Percentiles rank a stretch among this genome's conserved stretches.
phyloP scores from a whole-genome alignment of 1,139 yeast genomes.

The Hyphopichia pseudoburtonii region DNA sequence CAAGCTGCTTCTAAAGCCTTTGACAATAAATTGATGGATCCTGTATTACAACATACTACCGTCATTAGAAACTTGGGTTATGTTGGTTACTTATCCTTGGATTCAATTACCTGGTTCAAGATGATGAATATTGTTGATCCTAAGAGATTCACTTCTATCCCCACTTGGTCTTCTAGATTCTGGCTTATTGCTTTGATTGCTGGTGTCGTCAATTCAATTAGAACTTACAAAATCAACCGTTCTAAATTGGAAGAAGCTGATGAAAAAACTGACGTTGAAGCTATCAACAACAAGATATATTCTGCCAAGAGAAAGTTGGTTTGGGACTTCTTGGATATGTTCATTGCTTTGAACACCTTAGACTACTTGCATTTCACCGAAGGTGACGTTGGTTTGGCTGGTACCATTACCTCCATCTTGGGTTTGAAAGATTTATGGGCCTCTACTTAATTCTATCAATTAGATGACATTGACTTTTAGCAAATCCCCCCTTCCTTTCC shows the following conservation, averaged over 20 bases:
- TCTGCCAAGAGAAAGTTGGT: conserved; percentile 62
- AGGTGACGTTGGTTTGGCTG: conserved; percentile 83
- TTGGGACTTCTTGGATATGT: conserved; percentile 77
- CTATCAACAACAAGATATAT: conserved; percentile 32
- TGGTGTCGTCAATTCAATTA: conserved; percentile 57
- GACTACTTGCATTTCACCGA: conserved; percentile 65
- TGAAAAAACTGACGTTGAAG: conserved; percentile 34
- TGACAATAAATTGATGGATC: conserved; percentile 73
- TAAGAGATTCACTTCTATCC: conserved; percentile 33
- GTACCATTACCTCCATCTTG: conserved; percentile 75
- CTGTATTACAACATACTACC: conserved; percentile 56
- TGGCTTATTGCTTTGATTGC: conserved; percentile 77
- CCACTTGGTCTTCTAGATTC: conserved; percentile 56
- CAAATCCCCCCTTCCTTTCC: background rate
- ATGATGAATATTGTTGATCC: conserved; percentile 43
- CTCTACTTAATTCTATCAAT: conserved; percentile 19
- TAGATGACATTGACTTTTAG: too few species aligned
- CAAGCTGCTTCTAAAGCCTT: conserved; percentile 67
- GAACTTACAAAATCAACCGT: conserved; percentile 32
- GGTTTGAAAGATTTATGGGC: conserved; percentile 78
- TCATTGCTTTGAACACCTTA: conserved; percentile 74
- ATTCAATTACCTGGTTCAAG: conserved; percentile 71
- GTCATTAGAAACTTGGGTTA: conserved; percentile 70
- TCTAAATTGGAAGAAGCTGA: conserved; percentile 24
- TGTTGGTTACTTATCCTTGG: conserved; percentile 73